Evolutionary conservation across 495 filamentous ascomycete species (phyloP).

Genomic region (Cenococcum geophilum): DNA sequence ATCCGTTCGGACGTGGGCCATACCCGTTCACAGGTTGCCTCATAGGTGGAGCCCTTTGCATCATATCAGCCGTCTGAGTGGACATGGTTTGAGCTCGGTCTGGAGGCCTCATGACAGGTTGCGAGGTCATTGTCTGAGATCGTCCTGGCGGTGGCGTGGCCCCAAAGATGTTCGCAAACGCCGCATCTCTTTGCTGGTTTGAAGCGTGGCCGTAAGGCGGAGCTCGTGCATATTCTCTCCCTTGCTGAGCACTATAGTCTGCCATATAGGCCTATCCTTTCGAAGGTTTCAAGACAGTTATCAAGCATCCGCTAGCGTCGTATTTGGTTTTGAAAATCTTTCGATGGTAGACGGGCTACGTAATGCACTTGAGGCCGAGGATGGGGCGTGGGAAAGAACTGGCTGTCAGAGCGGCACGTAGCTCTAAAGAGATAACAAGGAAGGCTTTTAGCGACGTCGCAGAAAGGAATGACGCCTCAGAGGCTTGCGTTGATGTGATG

Average conservation of each 20-base stretch:
- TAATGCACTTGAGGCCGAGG: conserved; percentile 8
- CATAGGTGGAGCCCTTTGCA: conserved; percentile 55
- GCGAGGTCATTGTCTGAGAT: conserved; percentile 81
- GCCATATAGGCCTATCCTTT: conserved; percentile 53
- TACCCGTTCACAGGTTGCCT: conserved; percentile 42
- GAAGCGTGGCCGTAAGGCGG: conserved; percentile 62
- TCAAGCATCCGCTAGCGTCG: conserved; percentile 20
- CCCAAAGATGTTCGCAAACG: conserved; percentile 95
- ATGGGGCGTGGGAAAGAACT: conserved; percentile 5
- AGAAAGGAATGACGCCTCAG: neutral
- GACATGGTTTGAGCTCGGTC: conserved; percentile 88
- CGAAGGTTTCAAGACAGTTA: neutral
- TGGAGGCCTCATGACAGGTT: conserved; percentile 53
- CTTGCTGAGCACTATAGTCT: conserved; percentile 70
- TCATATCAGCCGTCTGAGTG: conserved; percentile 52
- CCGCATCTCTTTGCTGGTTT: conserved; percentile 80
- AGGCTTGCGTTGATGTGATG: neutral
- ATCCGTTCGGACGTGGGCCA: conserved; percentile 18
- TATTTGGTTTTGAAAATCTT: neutral
- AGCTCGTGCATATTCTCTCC: conserved; percentile 59
- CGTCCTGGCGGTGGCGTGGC: conserved; percentile 72
- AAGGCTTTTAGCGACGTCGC: neutral
- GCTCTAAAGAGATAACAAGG: neutral
- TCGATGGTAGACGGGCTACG: conserved; percentile 8
- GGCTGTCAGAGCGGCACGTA: neutral